phyloP scores from a whole-genome alignment of 2,329 filamentous ascomycete genomes.

The Thielaviopsis populi region DNA sequence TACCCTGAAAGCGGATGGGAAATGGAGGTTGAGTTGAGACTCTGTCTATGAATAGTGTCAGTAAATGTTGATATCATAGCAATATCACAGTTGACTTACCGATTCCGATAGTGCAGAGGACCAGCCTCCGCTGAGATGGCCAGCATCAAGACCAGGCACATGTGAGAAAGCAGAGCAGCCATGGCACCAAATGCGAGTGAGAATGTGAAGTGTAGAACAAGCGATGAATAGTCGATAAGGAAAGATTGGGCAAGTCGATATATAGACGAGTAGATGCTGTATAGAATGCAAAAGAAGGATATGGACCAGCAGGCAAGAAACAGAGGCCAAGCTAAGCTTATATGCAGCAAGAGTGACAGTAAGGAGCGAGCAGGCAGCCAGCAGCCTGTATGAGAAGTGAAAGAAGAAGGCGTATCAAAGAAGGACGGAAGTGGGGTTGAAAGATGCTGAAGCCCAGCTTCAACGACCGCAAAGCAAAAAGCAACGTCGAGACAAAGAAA shows the following conservation, averaged over 20 bases:
- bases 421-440: constrained; percentile 1
- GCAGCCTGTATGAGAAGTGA: background rate
- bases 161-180: background rate
- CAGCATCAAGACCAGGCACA: background rate
- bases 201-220: background rate
- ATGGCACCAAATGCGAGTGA: background rate
- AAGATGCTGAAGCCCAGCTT: background rate
- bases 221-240: background rate
- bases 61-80: background rate
- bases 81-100: background rate
- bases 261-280: background rate
- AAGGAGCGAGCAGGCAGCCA: background rate
- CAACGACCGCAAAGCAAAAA: background rate
- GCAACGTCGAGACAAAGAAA: background rate
- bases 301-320: background rate
- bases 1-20: too few relatives aligned
- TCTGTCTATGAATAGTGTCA: background rate
- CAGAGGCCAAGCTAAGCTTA: background rate
- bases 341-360: background rate
- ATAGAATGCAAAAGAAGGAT: background rate
- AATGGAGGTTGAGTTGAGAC: background rate
- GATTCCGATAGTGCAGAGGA: background rate
- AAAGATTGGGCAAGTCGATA: background rate
- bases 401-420: background rate
- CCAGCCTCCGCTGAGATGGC: background rate